A percentile compares a stretch with the other conserved stretches of the same genome.
These are phyloP conservation scores for Malassezia obtusa DNA, from an alignment of 1,284 basidiomycete genomes.

Conservation along the genomic window DNA sequence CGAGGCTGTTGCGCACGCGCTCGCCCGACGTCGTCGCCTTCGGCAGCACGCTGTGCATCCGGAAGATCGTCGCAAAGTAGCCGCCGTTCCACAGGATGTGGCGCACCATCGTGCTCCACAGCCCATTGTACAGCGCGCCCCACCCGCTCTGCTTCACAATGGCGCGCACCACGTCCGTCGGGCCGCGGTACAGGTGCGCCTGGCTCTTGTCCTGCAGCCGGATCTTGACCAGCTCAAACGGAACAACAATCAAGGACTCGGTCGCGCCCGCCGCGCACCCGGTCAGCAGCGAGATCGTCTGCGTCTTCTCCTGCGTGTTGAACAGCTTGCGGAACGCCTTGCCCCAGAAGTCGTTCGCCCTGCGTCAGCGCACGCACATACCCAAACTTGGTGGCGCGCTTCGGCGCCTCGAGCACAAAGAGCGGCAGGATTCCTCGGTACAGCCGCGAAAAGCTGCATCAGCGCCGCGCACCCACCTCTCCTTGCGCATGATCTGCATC, in stretches of 20 bases:
- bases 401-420: constrained; percentile 88
- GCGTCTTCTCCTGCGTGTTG: constrained; percentile 76
- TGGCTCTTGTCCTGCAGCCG: constrained; percentile 57
- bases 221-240: constrained; percentile 96
- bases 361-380: constrained; percentile 50
- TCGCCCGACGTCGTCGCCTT: constrained; percentile 60
- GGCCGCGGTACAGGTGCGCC: constrained; percentile 56
- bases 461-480: constrained; percentile 58
- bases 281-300: constrained; percentile 72
- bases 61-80: constrained; percentile 62
- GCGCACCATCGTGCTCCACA: constrained; percentile 23
- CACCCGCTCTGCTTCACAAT: constrained; percentile 67
- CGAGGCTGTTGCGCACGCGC: constrained; percentile 79
- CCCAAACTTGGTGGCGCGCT: constrained; percentile 88
- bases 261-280: constrained; percentile 90
- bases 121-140: constrained; percentile 61
- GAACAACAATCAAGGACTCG: constrained; percentile 72
- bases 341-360: constrained; percentile 85
- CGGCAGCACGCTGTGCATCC: constrained; percentile 67
- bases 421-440: constrained; percentile 93
- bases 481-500: constrained; percentile 64
- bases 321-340: constrained; percentile 49
- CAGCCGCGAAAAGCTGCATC: constrained; percentile 61
- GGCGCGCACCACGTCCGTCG: constrained; percentile 67
- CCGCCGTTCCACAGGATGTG: constrained; percentile 57